phyloP scores from a whole-genome alignment of 2,329 filamentous ascomycete species.

The Chalaropsis thielavioides region DNA sequence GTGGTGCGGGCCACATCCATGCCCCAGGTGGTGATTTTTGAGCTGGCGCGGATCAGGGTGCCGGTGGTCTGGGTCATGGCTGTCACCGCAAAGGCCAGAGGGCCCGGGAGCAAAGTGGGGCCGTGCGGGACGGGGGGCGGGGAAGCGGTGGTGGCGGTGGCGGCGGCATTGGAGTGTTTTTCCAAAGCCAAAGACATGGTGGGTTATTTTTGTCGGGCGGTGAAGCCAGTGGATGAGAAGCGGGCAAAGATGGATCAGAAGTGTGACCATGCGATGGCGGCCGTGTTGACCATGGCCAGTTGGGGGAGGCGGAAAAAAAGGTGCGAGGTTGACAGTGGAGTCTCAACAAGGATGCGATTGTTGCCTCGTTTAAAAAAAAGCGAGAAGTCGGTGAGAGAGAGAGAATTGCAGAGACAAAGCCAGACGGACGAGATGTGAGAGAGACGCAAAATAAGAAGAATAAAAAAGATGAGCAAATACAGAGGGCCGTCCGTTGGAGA shows the following conservation, averaged over 20 bases:
- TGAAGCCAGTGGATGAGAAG: background rate
- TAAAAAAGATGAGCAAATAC: too few species aligned
- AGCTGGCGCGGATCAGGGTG: slow-evolving; percentile 40
- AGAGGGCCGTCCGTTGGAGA: too few species aligned
- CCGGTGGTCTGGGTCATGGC: slow-evolving; percentile 46
- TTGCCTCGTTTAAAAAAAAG: background rate
- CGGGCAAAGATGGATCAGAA: background rate
- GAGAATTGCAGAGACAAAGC: too few species aligned
- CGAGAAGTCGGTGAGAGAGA: background rate
- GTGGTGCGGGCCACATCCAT: slow-evolving; percentile 41
- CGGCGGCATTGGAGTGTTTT: background rate
- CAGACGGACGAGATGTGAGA: too few species aligned
- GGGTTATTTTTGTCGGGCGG: background rate
- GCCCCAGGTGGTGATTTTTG: slow-evolving; percentile 36
- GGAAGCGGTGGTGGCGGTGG: background rate
- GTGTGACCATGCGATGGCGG: background rate
- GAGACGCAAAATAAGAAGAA: background rate
- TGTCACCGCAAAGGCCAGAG: slow-evolving; percentile 45
- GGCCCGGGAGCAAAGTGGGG: slow-evolving; percentile 40
- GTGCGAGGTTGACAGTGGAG: background rate
- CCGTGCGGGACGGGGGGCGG: slow-evolving; percentile 6
- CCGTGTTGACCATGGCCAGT: background rate
- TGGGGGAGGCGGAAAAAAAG: background rate
- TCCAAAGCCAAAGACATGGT: slow-evolving; percentile 7
- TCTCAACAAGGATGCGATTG: background rate